Percentiles rank a stretch among this genome's conserved stretches.
These are phyloP conservation scores for Starmera quercuum DNA, from an alignment of 805 yeast genomes.

Conservation along the genomic window DNA sequence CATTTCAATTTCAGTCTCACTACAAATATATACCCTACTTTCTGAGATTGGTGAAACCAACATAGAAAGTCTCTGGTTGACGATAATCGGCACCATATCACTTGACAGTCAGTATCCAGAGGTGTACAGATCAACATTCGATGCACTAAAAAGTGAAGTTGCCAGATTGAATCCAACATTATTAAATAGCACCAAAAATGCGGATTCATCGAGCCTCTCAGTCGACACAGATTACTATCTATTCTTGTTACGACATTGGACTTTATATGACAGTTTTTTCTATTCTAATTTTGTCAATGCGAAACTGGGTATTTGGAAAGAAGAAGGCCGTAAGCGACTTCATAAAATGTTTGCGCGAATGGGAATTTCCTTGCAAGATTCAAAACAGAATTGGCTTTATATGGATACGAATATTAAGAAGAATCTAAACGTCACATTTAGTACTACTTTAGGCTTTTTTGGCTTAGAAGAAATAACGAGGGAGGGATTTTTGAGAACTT, in stretches of 20 bases:
- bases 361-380: slow-evolving; percentile 88
- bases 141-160: slow-evolving; percentile 78
- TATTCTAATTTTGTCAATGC: slow-evolving; percentile 91
- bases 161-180: slow-evolving; percentile 48
- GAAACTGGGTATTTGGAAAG: slow-evolving; percentile 81
- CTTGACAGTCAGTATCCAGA: slow-evolving; percentile 66
- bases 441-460: slow-evolving; percentile 60
- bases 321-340: slow-evolving; percentile 77
- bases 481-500: slow-evolving; percentile 81
- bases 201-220: slow-evolving; percentile 40
- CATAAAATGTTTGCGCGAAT: slow-evolving; percentile 92
- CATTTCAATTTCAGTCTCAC: slow-evolving; percentile 63
- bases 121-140: slow-evolving; percentile 64
- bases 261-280: slow-evolving; percentile 81
- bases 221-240: slow-evolving; percentile 81
- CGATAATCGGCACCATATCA: slow-evolving; percentile 84
- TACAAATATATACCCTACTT: slow-evolving; percentile 72
- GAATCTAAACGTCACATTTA: slow-evolving; percentile 60
- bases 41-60: slow-evolving; percentile 79
- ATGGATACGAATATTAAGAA: slow-evolving; percentile 76
- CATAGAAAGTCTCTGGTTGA: slow-evolving; percentile 67
- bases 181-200: slow-evolving; percentile 24
- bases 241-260: slow-evolving; percentile 87
- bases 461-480: slow-evolving; percentile 78
- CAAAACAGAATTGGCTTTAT: slow-evolving; percentile 88